Base-by-base conservation (phyloP, 2,329 filamentous ascomycete species). In the Xenosphaeropsis pyriputrescens region DNA sequence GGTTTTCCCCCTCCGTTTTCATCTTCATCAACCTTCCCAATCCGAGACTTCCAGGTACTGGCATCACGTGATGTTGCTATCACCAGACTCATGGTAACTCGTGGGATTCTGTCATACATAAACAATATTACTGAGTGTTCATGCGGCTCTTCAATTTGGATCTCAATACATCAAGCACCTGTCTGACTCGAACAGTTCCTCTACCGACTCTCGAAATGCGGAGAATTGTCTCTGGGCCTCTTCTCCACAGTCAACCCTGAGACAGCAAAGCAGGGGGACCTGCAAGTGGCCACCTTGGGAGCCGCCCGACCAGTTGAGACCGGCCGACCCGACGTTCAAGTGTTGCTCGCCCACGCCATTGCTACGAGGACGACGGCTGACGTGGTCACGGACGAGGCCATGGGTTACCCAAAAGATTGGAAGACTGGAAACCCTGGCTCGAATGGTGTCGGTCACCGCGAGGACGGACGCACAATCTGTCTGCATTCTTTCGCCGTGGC, bases 401-500 rank as follows among this genome's bases (percentile, higher is more conserved):
- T 94, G 84, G 70, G 67, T 16, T 67, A 79, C 32, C 85, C 85
- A 1, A 56, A 63, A 30, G 69, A 80, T 52, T 89, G 81, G 78
- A 63, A 67, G 42, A 63, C 65, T 7, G 51, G 57, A 35, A 59
- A 59, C 39, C 55, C 53, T 37, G 58, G 63, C 37, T 54, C 59
- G 34, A 63, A 68, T 29, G 53, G 57, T 2, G 51, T 75, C 8
- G 85, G 85, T 22, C 84, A 93, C 57, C 72, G 81, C 48, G 74
- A 85, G 41, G 62, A 65, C 13, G 85, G 85, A 30, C 62, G 75
- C 32, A 93, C 84, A 0, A 68, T 94, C 39, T 84, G 76, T 39
- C 61, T 94, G 36, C 88, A 95, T 58, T 89, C 83, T 0, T 67
- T 95, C 5, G 84, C 82, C 14, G 78, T 94, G 5, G 66, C 81